A percentile compares a stretch with the other conserved stretches of the same genome.
phyloP scores from a whole-genome alignment of 805 yeast genomes.

The Myxozyma geophila region DNA sequence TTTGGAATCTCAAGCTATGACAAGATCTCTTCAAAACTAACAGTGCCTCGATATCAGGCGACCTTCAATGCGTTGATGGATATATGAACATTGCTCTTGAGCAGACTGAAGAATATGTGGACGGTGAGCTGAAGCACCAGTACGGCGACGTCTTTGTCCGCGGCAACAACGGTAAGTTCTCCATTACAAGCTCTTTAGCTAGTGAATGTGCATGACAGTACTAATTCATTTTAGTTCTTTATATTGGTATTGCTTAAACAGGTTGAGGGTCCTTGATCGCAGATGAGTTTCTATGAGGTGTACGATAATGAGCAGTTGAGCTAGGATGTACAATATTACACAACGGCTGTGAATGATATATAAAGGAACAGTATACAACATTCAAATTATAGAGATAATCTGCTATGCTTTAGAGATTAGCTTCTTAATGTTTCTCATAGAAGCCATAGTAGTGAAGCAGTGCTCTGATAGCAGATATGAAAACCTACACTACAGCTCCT shows the following conservation, averaged over 20 bases:
- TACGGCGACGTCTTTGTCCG: conserved; percentile 84
- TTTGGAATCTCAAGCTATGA: background rate
- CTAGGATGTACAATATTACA: too few species aligned
- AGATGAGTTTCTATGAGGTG: too few species aligned
- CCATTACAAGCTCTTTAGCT: background rate
- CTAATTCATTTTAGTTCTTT: conserved; percentile 20
- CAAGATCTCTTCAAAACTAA: background rate
- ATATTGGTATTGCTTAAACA: conserved; percentile 18
- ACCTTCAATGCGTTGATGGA: conserved; percentile 88
- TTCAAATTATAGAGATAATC: too few species aligned
- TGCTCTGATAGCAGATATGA: too few species aligned
- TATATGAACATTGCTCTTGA: conserved; percentile 93
- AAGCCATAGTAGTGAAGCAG: too few species aligned
- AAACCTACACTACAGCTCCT: too few species aligned
- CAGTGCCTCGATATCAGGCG: conserved; percentile 43
- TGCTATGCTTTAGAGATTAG: too few species aligned
- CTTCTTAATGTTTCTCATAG: too few species aligned
- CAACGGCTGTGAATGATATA: too few species aligned
- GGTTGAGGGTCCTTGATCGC: background rate
- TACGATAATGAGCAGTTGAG: too few species aligned
- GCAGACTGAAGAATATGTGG: conserved; percentile 68
- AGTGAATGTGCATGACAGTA: background rate
- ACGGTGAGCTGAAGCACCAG: conserved; percentile 54
- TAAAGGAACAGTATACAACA: too few species aligned
- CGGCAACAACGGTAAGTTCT: conserved; percentile 75